Base-by-base conservation (phyloP, 1,284 basidiomycete genomes). In the Apiotrichum gamsii region DNA sequence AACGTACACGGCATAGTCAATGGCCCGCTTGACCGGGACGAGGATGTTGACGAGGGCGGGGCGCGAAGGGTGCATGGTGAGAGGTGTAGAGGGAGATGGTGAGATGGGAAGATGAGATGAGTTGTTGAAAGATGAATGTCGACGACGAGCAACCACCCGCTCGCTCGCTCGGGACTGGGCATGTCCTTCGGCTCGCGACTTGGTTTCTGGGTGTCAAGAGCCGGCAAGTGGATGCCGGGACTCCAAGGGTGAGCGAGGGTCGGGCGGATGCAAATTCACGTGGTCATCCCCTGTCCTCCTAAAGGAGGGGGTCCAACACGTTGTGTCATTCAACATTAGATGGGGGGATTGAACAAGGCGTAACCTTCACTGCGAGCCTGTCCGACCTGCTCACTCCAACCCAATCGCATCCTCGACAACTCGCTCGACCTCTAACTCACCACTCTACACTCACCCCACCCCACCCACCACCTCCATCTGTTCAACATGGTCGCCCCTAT, bases 11-110 rank as follows among this genome's bases (percentile, higher is more conserved):
- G 62, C 59, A 65, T 69, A 73, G 52, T 72, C 69, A 56, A 76
- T 77, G 38, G 67, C 86, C 81, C 90, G 78, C 76, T 95, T 95
- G 37, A 94, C 81, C 25, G 90, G 90, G 8, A 95, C 90, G 45
- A 95, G 82, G 54, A 95, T 84, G 73, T 93, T 88, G 61, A 93
- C 77, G 54, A 87, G 74, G 48, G 82, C 78, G 10, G 76, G 74
- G 39, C 82, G 72, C 42, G 86, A 82, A 5, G 88, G 85, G 58
- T 83, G 78, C 88, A 90, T 90, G 33, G 24, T 55, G 56, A 36
- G 29, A 20, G 38, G 14, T 15, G 24, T 34, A 19, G 30, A 30
- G 33, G 33, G 32, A 40, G 39, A 42, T 32, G 28, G 24, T 21
- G 20, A 19, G 23, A 29, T 15, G 29, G n/a, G 37, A 36, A n/a